These are phyloP conservation scores for Malus hybrid DNA, from an alignment of 331 rosid genomes.

Conservation along the genomic window DNA sequence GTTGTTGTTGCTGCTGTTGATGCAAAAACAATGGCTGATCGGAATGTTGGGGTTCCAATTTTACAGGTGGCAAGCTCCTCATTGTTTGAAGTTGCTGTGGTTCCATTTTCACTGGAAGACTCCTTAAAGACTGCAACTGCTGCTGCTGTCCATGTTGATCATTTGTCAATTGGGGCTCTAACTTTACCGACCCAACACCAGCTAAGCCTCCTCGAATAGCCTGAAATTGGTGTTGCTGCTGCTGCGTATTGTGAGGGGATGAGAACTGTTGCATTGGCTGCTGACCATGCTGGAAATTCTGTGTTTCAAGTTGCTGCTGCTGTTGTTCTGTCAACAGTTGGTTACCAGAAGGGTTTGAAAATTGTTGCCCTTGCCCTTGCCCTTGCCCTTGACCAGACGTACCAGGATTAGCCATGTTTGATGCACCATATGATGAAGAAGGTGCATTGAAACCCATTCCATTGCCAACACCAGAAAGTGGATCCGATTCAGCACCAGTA, in stretches of 20 bases:
- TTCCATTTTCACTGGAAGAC: conserved; percentile 62
- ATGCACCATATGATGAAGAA: conserved; percentile 50
- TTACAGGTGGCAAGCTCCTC: conserved; percentile 53
- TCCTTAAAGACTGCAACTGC: conserved; percentile 58
- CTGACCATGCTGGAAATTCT: conserved; percentile 68
- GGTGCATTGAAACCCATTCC: conserved; percentile 61
- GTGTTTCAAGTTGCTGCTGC: conserved; percentile 73
- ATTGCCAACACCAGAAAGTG: conserved; percentile 62
- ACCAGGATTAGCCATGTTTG: conserved; percentile 62
- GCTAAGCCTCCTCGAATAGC: conserved; percentile 58
- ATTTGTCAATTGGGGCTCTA: conserved; percentile 65
- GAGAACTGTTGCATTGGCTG: conserved; percentile 90
- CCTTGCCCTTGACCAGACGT: conserved; percentile 77
- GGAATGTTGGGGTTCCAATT: conserved; percentile 61
- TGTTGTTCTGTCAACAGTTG: conserved; percentile 76
- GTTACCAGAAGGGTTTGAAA: conserved; percentile 54
- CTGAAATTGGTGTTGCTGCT: conserved; percentile 79
- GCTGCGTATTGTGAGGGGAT: conserved; percentile 48
- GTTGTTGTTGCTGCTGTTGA: conserved; percentile 61
- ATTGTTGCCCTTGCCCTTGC: conserved; percentile 78
- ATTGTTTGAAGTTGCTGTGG: conserved; percentile 62
- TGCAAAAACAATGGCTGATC: conserved; percentile 79
- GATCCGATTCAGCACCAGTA: conserved; percentile 61
- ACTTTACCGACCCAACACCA: conserved; percentile 64
- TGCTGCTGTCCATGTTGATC: conserved; percentile 67